A percentile compares a stretch with the other conserved stretches of the same genome.
phyloP scores from a whole-genome alignment of 2,329 filamentous ascomycete genomes.

The Cercospora beticola region DNA sequence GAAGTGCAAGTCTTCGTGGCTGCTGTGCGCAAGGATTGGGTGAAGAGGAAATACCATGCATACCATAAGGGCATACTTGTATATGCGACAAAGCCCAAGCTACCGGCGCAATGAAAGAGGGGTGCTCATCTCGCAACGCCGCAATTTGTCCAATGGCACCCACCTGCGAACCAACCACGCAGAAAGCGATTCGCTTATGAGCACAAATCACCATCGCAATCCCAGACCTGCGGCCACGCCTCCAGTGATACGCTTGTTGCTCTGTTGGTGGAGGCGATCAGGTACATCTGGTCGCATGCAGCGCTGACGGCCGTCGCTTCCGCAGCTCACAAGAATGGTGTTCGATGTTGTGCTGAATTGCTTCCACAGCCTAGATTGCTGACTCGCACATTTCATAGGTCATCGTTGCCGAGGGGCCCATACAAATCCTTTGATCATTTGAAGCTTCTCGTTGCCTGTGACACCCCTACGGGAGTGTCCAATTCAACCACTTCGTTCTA shows the following conservation, averaged over 20 bases:
- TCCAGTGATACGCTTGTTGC: neutral
- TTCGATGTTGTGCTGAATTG: neutral
- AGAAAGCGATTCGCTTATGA: neutral
- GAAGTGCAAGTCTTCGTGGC: slow-evolving; percentile 9
- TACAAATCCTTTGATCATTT: neutral
- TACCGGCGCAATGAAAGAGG: neutral
- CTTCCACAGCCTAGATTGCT: neutral
- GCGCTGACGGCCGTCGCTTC: neutral
- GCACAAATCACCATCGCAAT: neutral
- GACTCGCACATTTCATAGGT: neutral
- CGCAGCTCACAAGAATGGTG: neutral
- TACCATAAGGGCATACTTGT: slow-evolving; percentile 27
- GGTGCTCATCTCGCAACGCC: neutral
- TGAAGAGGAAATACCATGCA: slow-evolving; percentile 24
- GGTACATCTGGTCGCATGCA: too few species aligned
- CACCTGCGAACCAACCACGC: neutral
- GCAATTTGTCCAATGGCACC: neutral
- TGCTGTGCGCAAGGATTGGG: slow-evolving; percentile 8
- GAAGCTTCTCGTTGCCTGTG: neutral
- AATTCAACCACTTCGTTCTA: neutral
- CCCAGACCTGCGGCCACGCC: too few species aligned
- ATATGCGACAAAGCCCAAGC: slow-evolving; percentile 10
- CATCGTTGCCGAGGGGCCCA: neutral
- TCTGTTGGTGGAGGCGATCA: neutral
- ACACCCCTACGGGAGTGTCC: neutral